Evolutionary conservation across 176 grass and related monocot species (phyloP).

Genomic region (Lolium multiflorum): DNA sequence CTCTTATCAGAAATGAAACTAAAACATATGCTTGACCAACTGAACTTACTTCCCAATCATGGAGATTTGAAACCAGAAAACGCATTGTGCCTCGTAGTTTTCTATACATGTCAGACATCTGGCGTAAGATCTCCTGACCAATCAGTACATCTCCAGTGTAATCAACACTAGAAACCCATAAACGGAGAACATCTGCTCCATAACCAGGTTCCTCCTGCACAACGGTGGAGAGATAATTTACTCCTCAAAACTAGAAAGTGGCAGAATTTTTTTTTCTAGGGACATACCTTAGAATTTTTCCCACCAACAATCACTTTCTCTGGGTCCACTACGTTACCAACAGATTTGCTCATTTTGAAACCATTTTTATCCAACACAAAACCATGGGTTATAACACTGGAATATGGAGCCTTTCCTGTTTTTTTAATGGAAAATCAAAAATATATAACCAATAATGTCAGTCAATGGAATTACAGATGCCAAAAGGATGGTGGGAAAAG

Average conservation of each 20-base stretch:
- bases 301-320: slow-evolving; percentile 86
- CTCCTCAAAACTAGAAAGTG: slow-evolving; percentile 37
- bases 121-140: slow-evolving; percentile 77
- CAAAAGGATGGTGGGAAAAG: slow-evolving; percentile 6
- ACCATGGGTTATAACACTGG: slow-evolving; percentile 91
- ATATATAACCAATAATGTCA: slow-evolving; percentile 15
- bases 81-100: slow-evolving; percentile 94
- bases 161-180: slow-evolving; percentile 99
- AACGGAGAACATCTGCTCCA: slow-evolving; percentile 92
- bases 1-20: slow-evolving; percentile 21
- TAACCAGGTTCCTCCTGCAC: slow-evolving; percentile 87
- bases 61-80: slow-evolving; percentile 95
- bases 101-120: slow-evolving; percentile 97
- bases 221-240: slow-evolving; percentile 20
- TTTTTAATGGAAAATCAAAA: slow-evolving; percentile 42
- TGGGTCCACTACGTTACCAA: slow-evolving; percentile 89
- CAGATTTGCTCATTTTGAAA: slow-evolving; percentile 99
- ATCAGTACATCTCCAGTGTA: slow-evolving; percentile 86
- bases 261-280: slow-evolving; percentile 5
- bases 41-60: slow-evolving; percentile 89
- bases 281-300: slow-evolving; percentile 79
- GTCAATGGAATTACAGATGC: neutral
- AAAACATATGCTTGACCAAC: slow-evolving; percentile 30
- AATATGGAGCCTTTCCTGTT: slow-evolving; percentile 88
- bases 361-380: slow-evolving; percentile 94